phyloP scores from a whole-genome alignment of 352 stramenopile species.

The Aphanomyces euteiches region DNA sequence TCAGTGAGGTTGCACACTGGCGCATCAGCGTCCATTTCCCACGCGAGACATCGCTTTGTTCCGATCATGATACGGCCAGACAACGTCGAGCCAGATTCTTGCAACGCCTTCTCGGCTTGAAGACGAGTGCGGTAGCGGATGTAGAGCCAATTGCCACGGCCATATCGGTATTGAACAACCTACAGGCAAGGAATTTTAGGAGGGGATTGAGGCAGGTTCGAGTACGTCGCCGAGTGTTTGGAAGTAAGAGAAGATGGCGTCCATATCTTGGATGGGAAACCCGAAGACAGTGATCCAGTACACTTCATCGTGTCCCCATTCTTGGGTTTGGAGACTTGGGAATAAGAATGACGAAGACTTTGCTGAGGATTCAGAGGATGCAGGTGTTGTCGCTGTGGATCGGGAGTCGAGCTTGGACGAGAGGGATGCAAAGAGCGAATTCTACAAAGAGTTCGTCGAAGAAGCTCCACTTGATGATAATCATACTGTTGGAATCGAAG shows the following conservation, averaged over 20 bases:
- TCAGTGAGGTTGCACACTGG: conserved; percentile 56
- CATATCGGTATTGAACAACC: conserved; percentile 56
- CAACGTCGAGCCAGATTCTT: conserved; percentile 60
- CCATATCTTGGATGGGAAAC: conserved; percentile 57
- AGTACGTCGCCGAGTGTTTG: conserved; percentile 58
- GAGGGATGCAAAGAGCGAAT: conserved; percentile 27
- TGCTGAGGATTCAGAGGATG: not conserved
- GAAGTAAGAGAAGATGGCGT: conserved; percentile 72
- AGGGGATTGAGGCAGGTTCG: not conserved
- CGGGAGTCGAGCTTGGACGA: conserved; percentile 17
- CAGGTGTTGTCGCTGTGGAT: not conserved
- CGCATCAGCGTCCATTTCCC: conserved; percentile 60
- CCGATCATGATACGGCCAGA: conserved; percentile 71
- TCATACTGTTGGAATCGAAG: conserved; percentile 23
- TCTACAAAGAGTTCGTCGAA: conserved; percentile 8
- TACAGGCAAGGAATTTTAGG: not conserved
- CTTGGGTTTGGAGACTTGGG: conserved; percentile 54
- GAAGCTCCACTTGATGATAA: not conserved
- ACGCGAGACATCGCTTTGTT: conserved; percentile 73
- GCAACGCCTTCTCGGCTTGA: conserved; percentile 76
- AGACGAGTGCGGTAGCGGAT: conserved; percentile 73
- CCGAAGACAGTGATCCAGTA: conserved; percentile 84
- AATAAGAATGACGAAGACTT: conserved; percentile 29
- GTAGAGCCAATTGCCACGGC: conserved; percentile 75
- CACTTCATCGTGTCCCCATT: conserved; percentile 74